Evolutionary conservation across 176 grass and related monocot genomes (phyloP), one percentile per base, ranked within the genome.

Genomic region (Chrysopogon serrulatus): DNA sequence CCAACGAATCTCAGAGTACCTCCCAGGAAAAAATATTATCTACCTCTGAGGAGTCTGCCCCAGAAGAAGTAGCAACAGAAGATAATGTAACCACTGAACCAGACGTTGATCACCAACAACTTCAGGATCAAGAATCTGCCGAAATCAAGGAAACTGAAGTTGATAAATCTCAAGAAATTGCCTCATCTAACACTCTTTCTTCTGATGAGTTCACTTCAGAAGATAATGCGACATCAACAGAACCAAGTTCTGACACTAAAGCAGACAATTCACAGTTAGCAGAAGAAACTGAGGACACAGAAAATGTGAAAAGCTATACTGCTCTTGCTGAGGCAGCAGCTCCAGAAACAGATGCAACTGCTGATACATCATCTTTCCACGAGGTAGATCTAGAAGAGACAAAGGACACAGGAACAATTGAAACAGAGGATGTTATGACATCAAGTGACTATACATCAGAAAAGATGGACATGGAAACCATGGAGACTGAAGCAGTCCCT

Each of bases 121-220:
- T 71, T 63, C 71, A 71, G 36, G 78, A 72, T 68, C 72, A 71
- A 82, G 78, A 90, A 82, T 51, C 72, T 18, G 19, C 79, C 16
- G 63, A 82, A 28, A 34, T 85, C 24, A 81, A 60, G 45, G 83
- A 77, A 67, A 76, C 4, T 10, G 76, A 89, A 82, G 54, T 27
- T 42, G 24, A 40, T 36, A 78, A 82, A 71, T 73, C 64, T 85
- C 40, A 76, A 71, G 87, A 21, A 18, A 76, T 77, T 35, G 36
- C 33, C 34, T 35, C 62, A 77, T 71, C 71, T 63, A 21, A 57
- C 27, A 82, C 15, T 77, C 33, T 53, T 39, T 76, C 70, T 53
- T 53, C 51, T 51, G 78, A 81, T 41, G 33, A 81, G 64, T 76
- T 23, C 48, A 47, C 48, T 54, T 16, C 21, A 44, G 43, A 88